Percentiles rank a stretch among this genome's conserved stretches.
Conservation (phyloP, 208 protist genomes). For the Tritrichomonas musculus region DNA sequence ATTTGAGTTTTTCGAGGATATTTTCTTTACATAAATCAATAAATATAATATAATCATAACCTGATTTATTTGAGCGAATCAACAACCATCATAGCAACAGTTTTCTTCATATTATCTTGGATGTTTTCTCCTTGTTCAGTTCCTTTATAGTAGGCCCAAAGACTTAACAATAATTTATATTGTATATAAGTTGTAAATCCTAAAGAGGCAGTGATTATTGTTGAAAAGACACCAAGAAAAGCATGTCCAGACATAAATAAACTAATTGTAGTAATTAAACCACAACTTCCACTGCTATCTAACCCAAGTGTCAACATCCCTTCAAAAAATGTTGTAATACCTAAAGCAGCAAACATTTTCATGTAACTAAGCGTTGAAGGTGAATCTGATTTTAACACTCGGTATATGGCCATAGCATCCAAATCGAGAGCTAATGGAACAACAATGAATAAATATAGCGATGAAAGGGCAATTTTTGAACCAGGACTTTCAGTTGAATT, state of each 20-base stretch:
- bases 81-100: not conserved
- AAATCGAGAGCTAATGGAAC: not conserved
- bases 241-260: not conserved
- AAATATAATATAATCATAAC: no score
- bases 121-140: not conserved
- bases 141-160: slow-evolving; percentile 1
- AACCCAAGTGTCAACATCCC: not conserved
- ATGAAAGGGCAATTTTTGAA: not conserved
- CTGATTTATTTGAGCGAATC: not conserved
- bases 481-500: not conserved
- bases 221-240: not conserved
- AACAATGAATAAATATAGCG: not conserved
- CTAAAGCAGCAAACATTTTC: not conserved
- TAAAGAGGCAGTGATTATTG: not conserved
- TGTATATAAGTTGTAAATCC: not conserved
- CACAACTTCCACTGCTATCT: slow-evolving; percentile 20
- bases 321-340: not conserved
- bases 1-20: not conserved
- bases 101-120: not conserved
- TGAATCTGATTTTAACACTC: not conserved
- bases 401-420: not conserved
- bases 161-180: not conserved
- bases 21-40: no score
- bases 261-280: not conserved
- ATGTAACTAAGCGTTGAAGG: not conserved